Base-by-base conservation (phyloP, 306 rosid species). In the Carpinus fangiana region DNA sequence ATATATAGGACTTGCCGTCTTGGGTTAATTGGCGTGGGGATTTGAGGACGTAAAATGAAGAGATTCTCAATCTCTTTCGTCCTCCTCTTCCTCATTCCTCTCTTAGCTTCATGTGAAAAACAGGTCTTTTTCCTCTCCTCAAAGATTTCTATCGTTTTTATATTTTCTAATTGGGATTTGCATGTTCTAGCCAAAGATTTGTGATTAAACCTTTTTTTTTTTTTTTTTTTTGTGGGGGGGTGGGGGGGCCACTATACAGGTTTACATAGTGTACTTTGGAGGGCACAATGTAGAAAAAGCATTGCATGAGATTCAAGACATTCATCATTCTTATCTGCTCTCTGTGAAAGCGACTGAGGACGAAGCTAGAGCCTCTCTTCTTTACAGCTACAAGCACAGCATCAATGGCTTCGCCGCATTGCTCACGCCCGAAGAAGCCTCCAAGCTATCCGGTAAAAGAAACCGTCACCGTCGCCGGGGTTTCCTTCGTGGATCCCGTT, bases 391-490 rank as follows among this genome's bases (percentile, higher is more conserved):
- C 88, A 95, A 89, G 66, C 92, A 86, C 80, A 82, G 79, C 76
- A 78, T 95, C 87, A 95, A 95, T 84, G 98, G 96, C 87, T 95
- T 95, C 71, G 97, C 98, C 10, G 98, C 98, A 4, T 34, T 92
- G n/a, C 98, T 95, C 78, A 81, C 87, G 14, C 81, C 85, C 5
- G 70, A 87, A 34, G 89, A 95, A 87, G 98, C 97, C 75, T 61
- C 89, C 23, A 81, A 77, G 43, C 76, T 95, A 50, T 89, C 92
- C 3, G 97, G 97, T 94, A 85, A 81, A 26, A 11, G 18, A 16
- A n/a, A 76, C 34, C 3, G 34, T 31, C 34, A 2, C 34, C 3
- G 34, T 31, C 34, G 34, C 34, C 34, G 34, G 34, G 34, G 34
- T 31, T 31, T 31, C 34, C 34, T 31, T 31, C 34, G 34, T 31